Conservation (phyloP, 176 grass and related monocot species). For the Cenchrus fungigraminus region DNA sequence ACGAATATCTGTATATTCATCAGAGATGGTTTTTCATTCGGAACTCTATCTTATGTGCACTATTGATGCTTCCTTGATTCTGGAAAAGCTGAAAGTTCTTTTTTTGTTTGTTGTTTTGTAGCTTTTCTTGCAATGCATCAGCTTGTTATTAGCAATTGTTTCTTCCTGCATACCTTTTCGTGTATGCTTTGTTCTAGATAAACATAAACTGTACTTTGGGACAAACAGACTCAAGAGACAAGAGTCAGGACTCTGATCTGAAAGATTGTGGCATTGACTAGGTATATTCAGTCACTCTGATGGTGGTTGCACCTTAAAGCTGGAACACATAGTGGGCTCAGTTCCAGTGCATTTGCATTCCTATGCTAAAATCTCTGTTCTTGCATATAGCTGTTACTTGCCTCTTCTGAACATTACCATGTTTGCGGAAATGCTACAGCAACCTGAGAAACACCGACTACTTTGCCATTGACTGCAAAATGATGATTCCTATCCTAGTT, state of each 20-base stretch:
- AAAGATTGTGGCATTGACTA: slow-evolving; percentile 5
- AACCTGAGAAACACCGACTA: not conserved
- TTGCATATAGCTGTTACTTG: not conserved
- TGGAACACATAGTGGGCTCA: slow-evolving; percentile 3
- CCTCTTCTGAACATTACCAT: not conserved
- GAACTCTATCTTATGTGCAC: slow-evolving; percentile 22
- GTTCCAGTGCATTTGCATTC: slow-evolving; percentile 29
- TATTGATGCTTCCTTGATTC: slow-evolving; percentile 7
- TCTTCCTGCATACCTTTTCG: not conserved
- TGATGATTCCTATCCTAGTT: not conserved
- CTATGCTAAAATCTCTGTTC: not conserved
- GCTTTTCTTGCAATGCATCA: slow-evolving; percentile 11
- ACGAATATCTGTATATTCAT: slow-evolving; percentile 14
- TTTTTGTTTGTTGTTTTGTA: not conserved
- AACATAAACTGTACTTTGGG: slow-evolving; percentile 8
- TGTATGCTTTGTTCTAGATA: slow-evolving; percentile 18
- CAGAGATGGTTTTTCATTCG: not conserved
- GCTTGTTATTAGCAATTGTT: slow-evolving; percentile 25
- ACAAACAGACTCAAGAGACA: slow-evolving; percentile 4
- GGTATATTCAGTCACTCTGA: slow-evolving; percentile 18
- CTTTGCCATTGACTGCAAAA: slow-evolving; percentile 3
- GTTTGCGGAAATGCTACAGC: not conserved
- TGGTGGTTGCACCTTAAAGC: slow-evolving; percentile 15
- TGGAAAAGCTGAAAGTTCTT: not conserved
- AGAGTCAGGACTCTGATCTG: slow-evolving; percentile 15